These are phyloP conservation scores for Quercus engelmannii DNA, from an alignment of 306 rosid genomes.

Conservation along the genomic window DNA sequence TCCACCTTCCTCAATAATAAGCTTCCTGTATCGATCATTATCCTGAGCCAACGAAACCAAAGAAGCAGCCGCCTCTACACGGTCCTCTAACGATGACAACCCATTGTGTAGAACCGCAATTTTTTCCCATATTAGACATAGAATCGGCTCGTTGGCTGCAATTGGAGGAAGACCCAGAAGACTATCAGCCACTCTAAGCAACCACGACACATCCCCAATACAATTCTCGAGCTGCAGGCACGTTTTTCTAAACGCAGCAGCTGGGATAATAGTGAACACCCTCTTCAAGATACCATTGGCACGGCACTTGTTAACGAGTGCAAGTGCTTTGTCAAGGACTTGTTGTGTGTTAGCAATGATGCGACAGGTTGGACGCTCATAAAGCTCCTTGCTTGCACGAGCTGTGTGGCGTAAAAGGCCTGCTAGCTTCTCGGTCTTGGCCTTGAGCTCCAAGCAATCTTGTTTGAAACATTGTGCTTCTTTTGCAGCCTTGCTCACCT, in stretches of 20 bases:
- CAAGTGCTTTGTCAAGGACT: constrained; percentile 61
- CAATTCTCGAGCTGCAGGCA: constrained; percentile 61
- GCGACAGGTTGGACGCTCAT: constrained; percentile 75
- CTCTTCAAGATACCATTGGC: constrained; percentile 51
- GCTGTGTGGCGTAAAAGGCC: constrained; percentile 77
- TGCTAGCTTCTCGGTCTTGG: constrained; percentile 70
- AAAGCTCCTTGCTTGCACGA: constrained; percentile 63
- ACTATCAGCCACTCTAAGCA: constrained; percentile 69
- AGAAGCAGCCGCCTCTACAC: constrained; percentile 74
- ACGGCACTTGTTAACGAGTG: constrained; percentile 60
- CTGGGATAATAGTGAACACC: constrained; percentile 68
- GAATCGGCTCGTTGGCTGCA: constrained; percentile 67
- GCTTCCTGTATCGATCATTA: constrained; percentile 63
- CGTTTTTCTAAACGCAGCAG: constrained; percentile 55
- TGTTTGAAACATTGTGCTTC: constrained; percentile 51
- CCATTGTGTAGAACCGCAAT: constrained; percentile 52
- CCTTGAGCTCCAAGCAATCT: constrained; percentile 65
- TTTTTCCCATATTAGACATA: constrained; percentile 74
- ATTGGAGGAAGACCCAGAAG: constrained; percentile 78
- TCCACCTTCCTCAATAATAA: constrained; percentile 74
- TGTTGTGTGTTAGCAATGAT: constrained; percentile 76
- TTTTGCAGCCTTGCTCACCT: constrained; percentile 52
- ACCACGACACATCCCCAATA: constrained; percentile 77
- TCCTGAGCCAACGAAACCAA: constrained; percentile 67
- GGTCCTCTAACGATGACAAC: constrained; percentile 33